A percentile compares a stretch with the other conserved stretches of the same genome.
Evolutionary conservation across 306 rosid species (phyloP).

Genomic region (Glycine tomentella): DNA sequence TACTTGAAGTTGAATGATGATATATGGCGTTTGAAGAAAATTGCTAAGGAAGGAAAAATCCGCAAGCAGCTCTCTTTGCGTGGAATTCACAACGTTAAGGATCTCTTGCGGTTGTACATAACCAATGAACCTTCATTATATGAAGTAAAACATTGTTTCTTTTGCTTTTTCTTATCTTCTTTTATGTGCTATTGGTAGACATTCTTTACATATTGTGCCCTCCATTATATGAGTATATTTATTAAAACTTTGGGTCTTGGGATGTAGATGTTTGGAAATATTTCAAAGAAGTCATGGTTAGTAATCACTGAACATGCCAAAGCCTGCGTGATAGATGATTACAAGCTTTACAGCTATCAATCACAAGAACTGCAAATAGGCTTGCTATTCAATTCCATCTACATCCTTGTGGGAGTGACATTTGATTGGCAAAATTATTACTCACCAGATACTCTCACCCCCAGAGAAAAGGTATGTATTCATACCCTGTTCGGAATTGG

Average conservation of each 20-base stretch:
- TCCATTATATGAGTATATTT: background rate
- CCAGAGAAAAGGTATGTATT: conserved; percentile 43
- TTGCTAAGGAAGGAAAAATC: conserved; percentile 55
- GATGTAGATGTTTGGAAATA: conserved; percentile 57
- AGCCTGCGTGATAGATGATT: conserved; percentile 52
- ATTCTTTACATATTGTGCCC: background rate
- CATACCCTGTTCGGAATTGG: background rate
- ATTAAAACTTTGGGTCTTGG: conserved; percentile 30
- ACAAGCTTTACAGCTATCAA: conserved; percentile 42
- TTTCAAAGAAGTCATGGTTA: conserved; percentile 54
- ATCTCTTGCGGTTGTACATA: conserved; percentile 51
- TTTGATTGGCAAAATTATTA: conserved; percentile 38
- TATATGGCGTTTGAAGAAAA: conserved; percentile 69
- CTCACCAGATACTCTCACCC: conserved; percentile 44
- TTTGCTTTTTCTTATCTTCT: conserved; percentile 2
- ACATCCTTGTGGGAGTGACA: conserved; percentile 58
- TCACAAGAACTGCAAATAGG: conserved; percentile 27
- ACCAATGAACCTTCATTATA: conserved; percentile 46
- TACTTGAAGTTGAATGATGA: conserved; percentile 49
- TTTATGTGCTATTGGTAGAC: background rate
- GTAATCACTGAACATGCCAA: conserved; percentile 62
- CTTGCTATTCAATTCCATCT: conserved; percentile 58
- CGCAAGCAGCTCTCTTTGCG: conserved; percentile 39
- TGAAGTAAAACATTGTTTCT: conserved; percentile 47
- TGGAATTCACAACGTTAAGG: conserved; percentile 55